These are phyloP conservation scores for Brassica juncea DNA, from an alignment of 345 rosid genomes.

Conservation along the genomic window DNA sequence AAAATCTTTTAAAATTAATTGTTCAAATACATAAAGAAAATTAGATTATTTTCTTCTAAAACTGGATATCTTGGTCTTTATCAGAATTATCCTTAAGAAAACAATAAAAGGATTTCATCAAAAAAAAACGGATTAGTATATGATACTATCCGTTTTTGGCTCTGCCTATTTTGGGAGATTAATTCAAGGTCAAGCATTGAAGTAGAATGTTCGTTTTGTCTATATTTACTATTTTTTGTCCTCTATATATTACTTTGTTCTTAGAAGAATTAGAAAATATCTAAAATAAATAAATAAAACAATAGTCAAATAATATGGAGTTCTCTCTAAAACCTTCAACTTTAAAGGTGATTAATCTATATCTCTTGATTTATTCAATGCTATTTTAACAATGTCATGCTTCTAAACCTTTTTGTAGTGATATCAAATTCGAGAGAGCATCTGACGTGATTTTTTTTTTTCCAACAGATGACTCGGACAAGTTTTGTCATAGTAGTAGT, in stretches of 20 bases:
- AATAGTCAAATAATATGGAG: constrained; percentile 24
- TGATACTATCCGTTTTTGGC: neutral
- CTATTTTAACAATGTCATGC: neutral
- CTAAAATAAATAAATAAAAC: constrained; percentile 9
- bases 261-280: neutral
- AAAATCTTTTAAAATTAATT: neutral
- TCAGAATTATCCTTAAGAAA: neutral
- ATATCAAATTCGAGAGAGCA: neutral
- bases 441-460: neutral
- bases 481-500: constrained; percentile 32
- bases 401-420: neutral
- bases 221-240: constrained; percentile 2
- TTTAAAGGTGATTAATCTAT: constrained; percentile 23
- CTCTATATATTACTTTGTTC: constrained; percentile 19
- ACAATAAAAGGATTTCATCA: neutral
- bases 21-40: neutral
- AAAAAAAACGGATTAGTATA: neutral
- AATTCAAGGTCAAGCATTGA: constrained; percentile 1
- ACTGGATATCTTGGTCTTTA: neutral
- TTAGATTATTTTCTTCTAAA: neutral
- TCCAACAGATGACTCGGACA: constrained; percentile 33
- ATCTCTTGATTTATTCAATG: neutral
- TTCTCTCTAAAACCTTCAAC: constrained; percentile 33
- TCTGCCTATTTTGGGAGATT: neutral
- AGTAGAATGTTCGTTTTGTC: neutral